Base-by-base conservation (phyloP, 1,284 basidiomycete genomes). In the Trametes versicolor region DNA sequence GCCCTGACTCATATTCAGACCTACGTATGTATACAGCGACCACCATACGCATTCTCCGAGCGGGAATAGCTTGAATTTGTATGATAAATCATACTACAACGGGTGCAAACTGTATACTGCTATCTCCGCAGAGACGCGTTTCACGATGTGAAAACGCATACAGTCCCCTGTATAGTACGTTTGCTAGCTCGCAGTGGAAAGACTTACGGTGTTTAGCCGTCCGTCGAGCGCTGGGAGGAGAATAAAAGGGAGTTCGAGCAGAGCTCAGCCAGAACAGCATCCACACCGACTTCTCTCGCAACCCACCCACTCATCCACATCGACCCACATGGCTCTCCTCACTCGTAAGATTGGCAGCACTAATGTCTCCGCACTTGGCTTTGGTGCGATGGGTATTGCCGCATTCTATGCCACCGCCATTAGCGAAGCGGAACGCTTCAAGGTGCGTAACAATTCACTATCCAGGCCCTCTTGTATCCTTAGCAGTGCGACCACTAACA, bases 361-460 rank as follows among this genome's bases (percentile, higher is more conserved):
- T 2, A 25, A 65, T 2, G 72, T 77, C 41, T 62, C 70, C 23
- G 71, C 74, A 36, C 72, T 77, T 23, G 75, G 75, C 27, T 75
- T 66, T 36, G 76, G 76, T 12, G 67, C 70, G 0, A 76, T 77
- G 75, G 72, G 74, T 10, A 58, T 77, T 10, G 70, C 71, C n/a
- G 65, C 65, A 2, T 68, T 56, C 60, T 77, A 76, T 36, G 74
- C 73, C n/a, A 53, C 57, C 10, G 29, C 59, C 12, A 58, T 66
- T 6, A 57, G 70, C 3, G 73, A 75, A 36, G 74, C 76, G 27
- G 71, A 76, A 43, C 72, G 75, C 8, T 67, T 76, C 54, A 72
- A 72, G 65, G 73, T 74, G 7, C 2, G 51, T 27, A 2, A n/a
- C 32, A 39, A 2, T 4, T 21, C 13, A 2, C 17, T 25, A 34